Conservation (phyloP, 1,139 yeast species). For the Oligophagozyma castellii region DNA sequence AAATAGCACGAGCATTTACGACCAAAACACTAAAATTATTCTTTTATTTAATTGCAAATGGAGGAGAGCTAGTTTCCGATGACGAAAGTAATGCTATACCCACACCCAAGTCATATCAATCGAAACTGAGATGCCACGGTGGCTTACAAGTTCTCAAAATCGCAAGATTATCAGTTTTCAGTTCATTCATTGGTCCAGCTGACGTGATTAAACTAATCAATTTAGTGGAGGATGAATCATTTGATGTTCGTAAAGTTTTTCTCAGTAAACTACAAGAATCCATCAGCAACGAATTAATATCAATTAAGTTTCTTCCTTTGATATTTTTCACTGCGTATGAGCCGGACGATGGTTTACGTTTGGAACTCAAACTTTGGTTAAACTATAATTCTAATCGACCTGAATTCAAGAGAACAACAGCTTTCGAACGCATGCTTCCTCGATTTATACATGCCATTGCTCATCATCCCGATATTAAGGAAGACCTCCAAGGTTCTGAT, state of each 20-base stretch:
- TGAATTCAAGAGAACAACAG: constrained; percentile 30
- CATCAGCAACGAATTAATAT: constrained; percentile 38
- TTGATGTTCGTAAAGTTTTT: constrained; percentile 42
- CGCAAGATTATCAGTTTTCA: constrained; percentile 42
- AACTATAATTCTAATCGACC: constrained; percentile 40
- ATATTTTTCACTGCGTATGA: constrained; percentile 70
- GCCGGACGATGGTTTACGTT: constrained; percentile 38
- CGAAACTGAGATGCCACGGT: constrained; percentile 53
- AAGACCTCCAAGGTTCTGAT: constrained; percentile 26
- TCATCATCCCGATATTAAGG: constrained; percentile 58
- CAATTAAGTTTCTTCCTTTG: constrained; percentile 54
- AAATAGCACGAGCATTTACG: constrained; percentile 29
- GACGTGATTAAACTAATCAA: constrained; percentile 41
- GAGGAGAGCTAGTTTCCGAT: constrained; percentile 63
- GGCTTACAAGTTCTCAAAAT: constrained; percentile 54
- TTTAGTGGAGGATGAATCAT: constrained; percentile 54
- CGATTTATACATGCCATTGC: constrained; percentile 59
- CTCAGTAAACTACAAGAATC: constrained; percentile 38
- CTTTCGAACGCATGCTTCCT: constrained; percentile 50
- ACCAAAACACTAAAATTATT: constrained; percentile 57
- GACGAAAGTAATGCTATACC: constrained; percentile 31
- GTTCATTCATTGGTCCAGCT: constrained; percentile 37
- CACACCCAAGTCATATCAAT: constrained; percentile 53
- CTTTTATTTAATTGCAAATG: constrained; percentile 53
- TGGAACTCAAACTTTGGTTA: constrained; percentile 57